A percentile compares a stretch with the other conserved stretches of the same genome.
Evolutionary conservation across 495 filamentous ascomycete genomes (phyloP).

Genomic region (Evernia prunastri): DNA sequence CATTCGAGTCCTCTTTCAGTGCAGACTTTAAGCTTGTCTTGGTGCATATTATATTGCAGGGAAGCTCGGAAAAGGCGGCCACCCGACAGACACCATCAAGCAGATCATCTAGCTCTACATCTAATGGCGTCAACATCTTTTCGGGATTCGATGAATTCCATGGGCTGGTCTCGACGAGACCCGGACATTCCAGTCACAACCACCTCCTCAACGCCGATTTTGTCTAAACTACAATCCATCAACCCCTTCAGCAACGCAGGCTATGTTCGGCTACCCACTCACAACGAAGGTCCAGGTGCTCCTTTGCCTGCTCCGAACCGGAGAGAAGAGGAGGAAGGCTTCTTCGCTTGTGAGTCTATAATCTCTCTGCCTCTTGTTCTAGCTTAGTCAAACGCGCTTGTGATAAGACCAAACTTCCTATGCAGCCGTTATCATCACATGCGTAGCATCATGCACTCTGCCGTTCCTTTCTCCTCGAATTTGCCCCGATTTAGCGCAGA

Average conservation of each 20-base stretch:
- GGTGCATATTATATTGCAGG: slow-evolving; percentile 21
- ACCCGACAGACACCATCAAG: slow-evolving; percentile 18
- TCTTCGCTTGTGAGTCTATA: slow-evolving; percentile 85
- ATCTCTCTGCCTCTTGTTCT: slow-evolving; percentile 19
- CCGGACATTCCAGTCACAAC: slow-evolving; percentile 73
- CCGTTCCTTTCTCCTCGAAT: slow-evolving; percentile 17
- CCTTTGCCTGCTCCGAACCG: slow-evolving; percentile 78
- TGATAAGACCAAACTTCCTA: slow-evolving; percentile 30
- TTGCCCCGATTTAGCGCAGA: slow-evolving; percentile 12
- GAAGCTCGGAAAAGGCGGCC: slow-evolving; percentile 20
- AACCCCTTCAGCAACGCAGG: slow-evolving; percentile 84
- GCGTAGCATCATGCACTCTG: slow-evolving; percentile 31
- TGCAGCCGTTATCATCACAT: slow-evolving; percentile 32
- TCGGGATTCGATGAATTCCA: slow-evolving; percentile 84
- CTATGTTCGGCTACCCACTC: slow-evolving; percentile 84
- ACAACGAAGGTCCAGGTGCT: slow-evolving; percentile 73
- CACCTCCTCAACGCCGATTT: slow-evolving; percentile 58
- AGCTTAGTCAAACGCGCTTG: slow-evolving; percentile 21
- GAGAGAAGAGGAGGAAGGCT: slow-evolving; percentile 90
- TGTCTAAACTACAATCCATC: slow-evolving; percentile 73
- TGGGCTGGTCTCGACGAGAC: slow-evolving; percentile 90
- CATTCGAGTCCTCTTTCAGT: background rate
- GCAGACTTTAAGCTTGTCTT: slow-evolving; percentile 9
- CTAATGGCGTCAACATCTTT: slow-evolving; percentile 85
- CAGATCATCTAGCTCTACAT: slow-evolving; percentile 19